Evolutionary conservation across 352 stramenopile species (phyloP), one percentile per base, ranked within the genome.

Genomic region (Phytophthora capsici): DNA sequence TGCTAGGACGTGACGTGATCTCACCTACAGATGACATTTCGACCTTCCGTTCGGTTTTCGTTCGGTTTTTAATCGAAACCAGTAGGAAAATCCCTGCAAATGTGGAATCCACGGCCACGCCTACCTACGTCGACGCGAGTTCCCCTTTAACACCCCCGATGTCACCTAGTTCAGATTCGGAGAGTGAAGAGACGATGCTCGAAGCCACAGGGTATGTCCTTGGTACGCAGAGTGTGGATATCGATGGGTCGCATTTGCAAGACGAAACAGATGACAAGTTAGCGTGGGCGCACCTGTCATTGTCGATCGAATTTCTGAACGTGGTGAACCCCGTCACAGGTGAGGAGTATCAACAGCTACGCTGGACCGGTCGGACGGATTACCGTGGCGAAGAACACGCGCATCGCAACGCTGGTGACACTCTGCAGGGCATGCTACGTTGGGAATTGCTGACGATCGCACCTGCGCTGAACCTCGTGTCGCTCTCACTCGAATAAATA

Each of bases 331-430:
- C 63, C 8, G 58, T 17, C 13, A 80, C 59, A 37, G 63, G 73
- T 9, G 36, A 69, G 36, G 65, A 68, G 49, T 74, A 69, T n/a
- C 75, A 77, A 37, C 67, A 80, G 47, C 44, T 83, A 14, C 74
- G 74, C 30, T 86, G 73, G 73, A 82, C 72, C 2, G 77, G 77
- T 45, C 73, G 65, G 26, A 86, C 77, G 1, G 66, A 86, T 57
- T 86, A 83, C 71, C 73, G 72, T 19, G 70, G 61, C 49, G 62
- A 75, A 37, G 57, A 67, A 38, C 67, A 83, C 20, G 77, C 77
- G 12, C 70, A 76, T 14, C 73, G 74, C 9, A 86, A 77, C 55
- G 71, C 77, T 1, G 68, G 55, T 3, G 77, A 86, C 37, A 80
- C 72, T 22, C 41, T 86, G 38, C 62, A 78, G 20, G 69, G 63